phyloP scores from a whole-genome alignment of 2,329 filamentous ascomycete genomes.

The Cephalotrichum gorgonifer region DNA sequence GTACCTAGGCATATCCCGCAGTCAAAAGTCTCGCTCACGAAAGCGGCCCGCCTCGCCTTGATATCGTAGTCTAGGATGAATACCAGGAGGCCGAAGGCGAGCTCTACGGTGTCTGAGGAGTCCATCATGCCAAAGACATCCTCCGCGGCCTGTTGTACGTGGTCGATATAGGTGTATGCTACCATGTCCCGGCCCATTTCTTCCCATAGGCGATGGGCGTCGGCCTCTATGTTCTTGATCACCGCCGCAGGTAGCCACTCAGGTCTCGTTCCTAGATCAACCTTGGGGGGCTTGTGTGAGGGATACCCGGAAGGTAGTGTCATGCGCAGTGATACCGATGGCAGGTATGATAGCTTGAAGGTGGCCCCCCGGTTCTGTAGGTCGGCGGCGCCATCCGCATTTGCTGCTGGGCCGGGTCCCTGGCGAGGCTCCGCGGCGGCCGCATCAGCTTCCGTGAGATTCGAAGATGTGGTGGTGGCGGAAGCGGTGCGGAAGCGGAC shows the following conservation, averaged over 20 bases:
- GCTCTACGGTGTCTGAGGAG: constrained; percentile 34
- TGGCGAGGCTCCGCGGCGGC: background rate
- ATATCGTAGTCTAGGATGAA: constrained; percentile 70
- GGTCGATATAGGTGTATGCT: constrained; percentile 54
- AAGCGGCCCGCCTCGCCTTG: constrained; percentile 61
- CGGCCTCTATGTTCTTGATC: constrained; percentile 37
- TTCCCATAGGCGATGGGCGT: constrained; percentile 48
- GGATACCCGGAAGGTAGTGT: constrained; percentile 50
- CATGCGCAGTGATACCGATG: constrained; percentile 43
- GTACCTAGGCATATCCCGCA: constrained; percentile 72
- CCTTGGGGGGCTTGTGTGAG: constrained; percentile 34
- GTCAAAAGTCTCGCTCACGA: constrained; percentile 76
- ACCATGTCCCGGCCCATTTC: constrained; percentile 49
- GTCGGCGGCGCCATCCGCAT: background rate
- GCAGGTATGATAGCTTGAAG: constrained; percentile 45
- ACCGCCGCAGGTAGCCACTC: constrained; percentile 44
- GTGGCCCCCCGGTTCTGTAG: constrained; percentile 17
- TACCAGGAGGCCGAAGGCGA: constrained; percentile 51
- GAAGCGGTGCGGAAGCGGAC: constrained; percentile 44
- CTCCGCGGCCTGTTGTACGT: constrained; percentile 47
- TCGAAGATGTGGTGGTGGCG: background rate
- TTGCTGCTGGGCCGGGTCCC: background rate
- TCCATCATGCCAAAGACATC: constrained; percentile 48
- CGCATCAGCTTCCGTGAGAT: background rate
- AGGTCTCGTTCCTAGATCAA: constrained; percentile 41